Percentiles rank a stretch among this genome's conserved stretches.
Evolutionary conservation across 331 rosid genomes (phyloP).

Genomic region (Erythrophleum ivorense): DNA sequence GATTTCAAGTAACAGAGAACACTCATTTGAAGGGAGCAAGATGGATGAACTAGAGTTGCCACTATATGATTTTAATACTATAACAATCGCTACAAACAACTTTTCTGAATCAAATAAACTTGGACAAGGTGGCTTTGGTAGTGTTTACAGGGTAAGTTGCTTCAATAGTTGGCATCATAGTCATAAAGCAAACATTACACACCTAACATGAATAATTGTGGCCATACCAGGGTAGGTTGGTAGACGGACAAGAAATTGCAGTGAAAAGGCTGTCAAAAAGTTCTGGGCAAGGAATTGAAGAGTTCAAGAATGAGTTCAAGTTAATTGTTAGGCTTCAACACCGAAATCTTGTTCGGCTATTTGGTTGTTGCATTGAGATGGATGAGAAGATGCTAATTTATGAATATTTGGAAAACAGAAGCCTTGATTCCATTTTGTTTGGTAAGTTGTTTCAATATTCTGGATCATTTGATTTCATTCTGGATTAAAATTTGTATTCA

Average conservation of each 20-base stretch:
- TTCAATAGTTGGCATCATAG: slow-evolving; percentile 19
- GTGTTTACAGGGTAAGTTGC: slow-evolving; percentile 69
- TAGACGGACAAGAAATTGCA: slow-evolving; percentile 67
- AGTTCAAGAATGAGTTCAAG: slow-evolving; percentile 79
- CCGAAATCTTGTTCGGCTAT: slow-evolving; percentile 75
- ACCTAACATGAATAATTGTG: slow-evolving; percentile 35
- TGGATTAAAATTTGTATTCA: neutral
- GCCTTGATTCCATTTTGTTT: slow-evolving; percentile 76
- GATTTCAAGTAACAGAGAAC: slow-evolving; percentile 52
- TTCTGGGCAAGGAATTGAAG: slow-evolving; percentile 80
- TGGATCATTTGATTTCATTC: slow-evolving; percentile 1
- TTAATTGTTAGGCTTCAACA: slow-evolving; percentile 87
- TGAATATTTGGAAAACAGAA: slow-evolving; percentile 83
- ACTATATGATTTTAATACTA: slow-evolving; percentile 57
- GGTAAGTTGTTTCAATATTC: slow-evolving; percentile 50
- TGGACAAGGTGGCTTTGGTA: slow-evolving; percentile 86
- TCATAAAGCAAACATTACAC: neutral
- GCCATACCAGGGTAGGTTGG: slow-evolving; percentile 63
- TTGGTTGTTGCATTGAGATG: slow-evolving; percentile 73
- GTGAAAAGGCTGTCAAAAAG: slow-evolving; percentile 74
- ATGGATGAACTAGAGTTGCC: slow-evolving; percentile 77
- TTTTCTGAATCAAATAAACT: slow-evolving; percentile 65
- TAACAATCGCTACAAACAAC: slow-evolving; percentile 61
- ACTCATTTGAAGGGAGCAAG: slow-evolving; percentile 55
- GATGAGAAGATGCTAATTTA: slow-evolving; percentile 78